Conservation (phyloP, 441 rosid genomes). For the Flueggea neowawraea region DNA sequence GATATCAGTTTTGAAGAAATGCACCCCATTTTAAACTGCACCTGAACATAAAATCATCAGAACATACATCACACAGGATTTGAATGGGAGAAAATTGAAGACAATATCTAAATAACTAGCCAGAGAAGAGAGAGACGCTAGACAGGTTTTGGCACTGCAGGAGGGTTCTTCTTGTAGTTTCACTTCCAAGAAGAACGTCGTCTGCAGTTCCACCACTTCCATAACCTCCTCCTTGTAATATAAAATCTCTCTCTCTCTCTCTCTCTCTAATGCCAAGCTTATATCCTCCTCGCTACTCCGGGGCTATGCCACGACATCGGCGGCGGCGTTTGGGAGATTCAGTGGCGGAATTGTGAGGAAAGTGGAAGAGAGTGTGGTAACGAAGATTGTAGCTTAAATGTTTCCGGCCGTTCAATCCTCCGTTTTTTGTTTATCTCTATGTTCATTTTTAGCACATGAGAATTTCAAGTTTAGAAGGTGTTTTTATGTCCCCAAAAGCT, state of each 20-base stretch:
- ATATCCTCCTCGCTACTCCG: constrained; percentile 19
- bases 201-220: constrained; percentile 11
- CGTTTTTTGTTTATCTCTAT: too few relatives aligned
- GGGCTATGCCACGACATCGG: constrained; percentile 22
- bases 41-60: too few relatives aligned
- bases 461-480: too few relatives aligned
- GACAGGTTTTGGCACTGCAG: constrained; percentile 2
- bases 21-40: constrained; percentile 32
- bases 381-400: too few relatives aligned
- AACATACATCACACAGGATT: too few relatives aligned
- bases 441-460: too few relatives aligned
- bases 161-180: constrained; percentile 6
- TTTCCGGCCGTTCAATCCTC: too few relatives aligned
- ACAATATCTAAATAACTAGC: too few relatives aligned
- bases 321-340: constrained; percentile 22
- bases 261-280: constrained; percentile 22
- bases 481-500: too few relatives aligned
- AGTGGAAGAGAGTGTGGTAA: too few relatives aligned
- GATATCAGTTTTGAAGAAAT: constrained; percentile 35
- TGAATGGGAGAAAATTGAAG: too few relatives aligned
- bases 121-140: constrained; percentile 9
- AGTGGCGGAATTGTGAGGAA: constrained; percentile 30
- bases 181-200: constrained; percentile 7
- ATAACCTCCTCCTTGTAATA: not conserved
- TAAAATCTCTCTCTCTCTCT: constrained; percentile 28